Evolutionary conservation across 2,329 filamentous ascomycete genomes (phyloP).

Genomic region (Trichoderma lentiforme): DNA sequence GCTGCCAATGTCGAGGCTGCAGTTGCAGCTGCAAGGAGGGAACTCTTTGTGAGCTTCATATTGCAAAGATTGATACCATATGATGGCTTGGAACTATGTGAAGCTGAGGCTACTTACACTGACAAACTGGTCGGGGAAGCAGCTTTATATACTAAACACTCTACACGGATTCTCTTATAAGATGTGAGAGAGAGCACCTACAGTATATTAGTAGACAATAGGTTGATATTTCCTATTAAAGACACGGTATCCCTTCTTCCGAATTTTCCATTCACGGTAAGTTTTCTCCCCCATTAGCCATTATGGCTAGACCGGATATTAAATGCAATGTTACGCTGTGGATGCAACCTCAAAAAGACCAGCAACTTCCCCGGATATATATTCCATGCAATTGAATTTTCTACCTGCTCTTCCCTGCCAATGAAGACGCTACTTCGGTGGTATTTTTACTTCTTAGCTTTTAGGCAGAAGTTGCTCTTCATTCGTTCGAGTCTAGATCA

Average conservation of each 20-base stretch:
- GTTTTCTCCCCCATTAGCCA: not conserved
- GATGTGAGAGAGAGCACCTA: not conserved
- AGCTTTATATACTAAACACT: not conserved
- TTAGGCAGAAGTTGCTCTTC: not conserved
- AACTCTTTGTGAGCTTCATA: constrained; percentile 5
- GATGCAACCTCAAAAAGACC: not conserved
- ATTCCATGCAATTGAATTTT: not conserved
- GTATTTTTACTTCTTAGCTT: not conserved
- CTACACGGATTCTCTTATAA: not conserved
- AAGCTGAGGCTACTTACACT: not conserved
- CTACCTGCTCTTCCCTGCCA: not conserved
- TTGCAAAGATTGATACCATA: not conserved
- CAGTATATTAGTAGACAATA: not conserved
- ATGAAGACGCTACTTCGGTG: not conserved
- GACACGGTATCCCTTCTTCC: not conserved
- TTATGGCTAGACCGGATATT: not conserved
- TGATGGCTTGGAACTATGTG: not conserved
- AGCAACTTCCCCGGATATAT: not conserved
- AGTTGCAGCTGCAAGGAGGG: not conserved
- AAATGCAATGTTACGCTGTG: not conserved
- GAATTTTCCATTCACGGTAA: not conserved
- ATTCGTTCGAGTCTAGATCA: not conserved
- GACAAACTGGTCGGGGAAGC: not conserved
- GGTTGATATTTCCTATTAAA: not conserved
- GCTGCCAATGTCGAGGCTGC: not conserved